Evolutionary conservation across 2,329 filamentous ascomycete species (phyloP).

Genomic region (Didymellaceae sp.): DNA sequence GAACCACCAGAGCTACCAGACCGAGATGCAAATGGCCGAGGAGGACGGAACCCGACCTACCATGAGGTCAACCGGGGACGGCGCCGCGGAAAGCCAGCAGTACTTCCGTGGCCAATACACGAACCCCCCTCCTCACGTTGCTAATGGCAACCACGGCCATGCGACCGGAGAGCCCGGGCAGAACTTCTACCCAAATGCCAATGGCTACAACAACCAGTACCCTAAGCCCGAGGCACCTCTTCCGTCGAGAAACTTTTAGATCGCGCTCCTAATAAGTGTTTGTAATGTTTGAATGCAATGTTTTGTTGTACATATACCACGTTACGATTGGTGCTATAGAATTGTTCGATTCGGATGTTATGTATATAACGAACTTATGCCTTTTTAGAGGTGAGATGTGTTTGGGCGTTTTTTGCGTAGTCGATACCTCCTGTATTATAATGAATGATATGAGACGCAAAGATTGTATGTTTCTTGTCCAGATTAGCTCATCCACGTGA

Average conservation of each 20-base stretch:
- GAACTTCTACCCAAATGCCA: conserved; percentile 28
- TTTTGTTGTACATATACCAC: conserved; percentile 2
- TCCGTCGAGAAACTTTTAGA: conserved; percentile 40
- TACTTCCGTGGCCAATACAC: conserved; percentile 33
- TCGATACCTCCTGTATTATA: not conserved
- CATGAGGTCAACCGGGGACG: conserved; percentile 26
- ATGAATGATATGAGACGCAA: not conserved
- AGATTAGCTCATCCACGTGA: too few species aligned
- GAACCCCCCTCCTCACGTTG: conserved; percentile 18
- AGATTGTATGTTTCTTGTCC: too few species aligned
- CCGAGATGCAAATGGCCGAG: conserved; percentile 44
- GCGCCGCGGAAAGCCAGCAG: conserved; percentile 32
- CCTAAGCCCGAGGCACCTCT: conserved; percentile 32
- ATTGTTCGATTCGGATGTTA: not conserved
- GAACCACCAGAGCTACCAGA: conserved; percentile 47
- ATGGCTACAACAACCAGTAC: conserved; percentile 26
- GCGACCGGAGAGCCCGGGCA: conserved; percentile 19
- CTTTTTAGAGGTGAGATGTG: not conserved
- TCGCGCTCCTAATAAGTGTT: not conserved
- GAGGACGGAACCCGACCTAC: conserved; percentile 19
- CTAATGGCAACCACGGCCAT: conserved; percentile 28
- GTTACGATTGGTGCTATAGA: not conserved
- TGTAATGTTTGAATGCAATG: conserved; percentile 16
- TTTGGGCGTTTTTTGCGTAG: not conserved
- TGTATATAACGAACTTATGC: not conserved